A percentile compares a stretch with the other conserved stretches of the same genome.
phyloP scores from a whole-genome alignment of 2,329 filamentous ascomycete species.

The Fusarium staphyleae region DNA sequence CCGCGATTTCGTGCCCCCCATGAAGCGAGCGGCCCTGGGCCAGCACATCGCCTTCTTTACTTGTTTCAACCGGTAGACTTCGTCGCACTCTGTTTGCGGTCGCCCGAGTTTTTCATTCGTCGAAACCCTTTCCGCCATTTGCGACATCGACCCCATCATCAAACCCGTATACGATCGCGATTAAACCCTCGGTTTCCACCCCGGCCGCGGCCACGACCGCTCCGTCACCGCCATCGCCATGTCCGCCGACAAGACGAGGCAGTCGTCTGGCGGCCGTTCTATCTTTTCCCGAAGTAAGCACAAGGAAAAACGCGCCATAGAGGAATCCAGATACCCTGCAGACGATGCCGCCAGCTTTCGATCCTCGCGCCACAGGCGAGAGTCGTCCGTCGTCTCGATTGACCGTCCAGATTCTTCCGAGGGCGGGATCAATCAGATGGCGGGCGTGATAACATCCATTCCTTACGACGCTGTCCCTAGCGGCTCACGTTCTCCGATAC shows the following conservation, averaged over 20 bases:
- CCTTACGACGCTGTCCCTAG: conserved; percentile 77
- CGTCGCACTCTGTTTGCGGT: conserved; percentile 2
- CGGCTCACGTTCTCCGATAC: conserved; percentile 73
- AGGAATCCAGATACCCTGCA: conserved; percentile 64
- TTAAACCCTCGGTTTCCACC: conserved; percentile 21
- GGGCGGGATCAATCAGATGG: conserved; percentile 73
- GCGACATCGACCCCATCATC: conserved; percentile 21
- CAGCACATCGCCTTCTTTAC: conserved; percentile 46
- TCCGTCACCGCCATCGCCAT: conserved; percentile 47
- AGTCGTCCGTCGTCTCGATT: conserved; percentile 74
- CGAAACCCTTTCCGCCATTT: conserved; percentile 14
- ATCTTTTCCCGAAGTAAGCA: conserved; percentile 93
- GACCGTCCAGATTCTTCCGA: conserved; percentile 72
- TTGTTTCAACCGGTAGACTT: conserved; percentile 42
- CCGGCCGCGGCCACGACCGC: conserved; percentile 34
- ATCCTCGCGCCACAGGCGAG: conserved; percentile 77
- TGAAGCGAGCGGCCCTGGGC: conserved; percentile 52
- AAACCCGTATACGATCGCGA: conserved; percentile 30
- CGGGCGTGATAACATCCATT: conserved; percentile 86
- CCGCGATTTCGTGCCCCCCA: conserved; percentile 37
- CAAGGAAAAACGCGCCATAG: conserved; percentile 69
- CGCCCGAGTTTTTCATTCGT: not conserved
- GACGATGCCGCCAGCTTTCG: conserved; percentile 70
- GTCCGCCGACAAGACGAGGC: conserved; percentile 79
- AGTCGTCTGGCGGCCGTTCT: conserved; percentile 76